Conservation (phyloP, 176 grass and related monocot genomes). For the Avena eriantha region DNA sequence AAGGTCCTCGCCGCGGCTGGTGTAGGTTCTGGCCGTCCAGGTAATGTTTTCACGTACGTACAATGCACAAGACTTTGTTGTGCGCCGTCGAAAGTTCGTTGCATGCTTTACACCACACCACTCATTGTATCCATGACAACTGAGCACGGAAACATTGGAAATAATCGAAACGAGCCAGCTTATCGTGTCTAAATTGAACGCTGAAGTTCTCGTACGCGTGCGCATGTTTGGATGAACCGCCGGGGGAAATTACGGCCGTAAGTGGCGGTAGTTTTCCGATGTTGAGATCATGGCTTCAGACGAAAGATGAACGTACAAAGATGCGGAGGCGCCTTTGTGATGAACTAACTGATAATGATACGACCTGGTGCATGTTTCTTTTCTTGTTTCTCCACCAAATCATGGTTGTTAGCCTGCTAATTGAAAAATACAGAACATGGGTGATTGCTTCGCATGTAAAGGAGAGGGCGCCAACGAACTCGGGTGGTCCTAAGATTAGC, state of each 20-base stretch:
- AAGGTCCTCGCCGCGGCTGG: neutral
- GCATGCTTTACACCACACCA: neutral
- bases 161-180: too few relatives aligned
- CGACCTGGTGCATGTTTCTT: neutral
- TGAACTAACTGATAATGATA: neutral
- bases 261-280: neutral
- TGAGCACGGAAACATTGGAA: too few relatives aligned
- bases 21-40: neutral
- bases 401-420: slow-evolving; percentile 14
- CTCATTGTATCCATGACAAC: neutral
- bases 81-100: neutral
- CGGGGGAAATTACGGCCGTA: neutral
- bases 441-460: slow-evolving; percentile 38
- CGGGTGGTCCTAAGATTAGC: slow-evolving; percentile 36
- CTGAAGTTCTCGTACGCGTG: neutral
- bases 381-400: slow-evolving; percentile 18
- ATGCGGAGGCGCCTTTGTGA: neutral
- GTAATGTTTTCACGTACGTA: neutral
- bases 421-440: slow-evolving; percentile 30
- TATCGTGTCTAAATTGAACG: too few relatives aligned
- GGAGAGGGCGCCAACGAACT: slow-evolving; percentile 4
- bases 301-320: neutral
- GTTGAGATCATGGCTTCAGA: neutral
- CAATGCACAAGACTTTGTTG: too few relatives aligned
- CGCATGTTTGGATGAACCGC: neutral